Conservation (phyloP, 306 rosid genomes). For the Cicer chorassanicum region DNA sequence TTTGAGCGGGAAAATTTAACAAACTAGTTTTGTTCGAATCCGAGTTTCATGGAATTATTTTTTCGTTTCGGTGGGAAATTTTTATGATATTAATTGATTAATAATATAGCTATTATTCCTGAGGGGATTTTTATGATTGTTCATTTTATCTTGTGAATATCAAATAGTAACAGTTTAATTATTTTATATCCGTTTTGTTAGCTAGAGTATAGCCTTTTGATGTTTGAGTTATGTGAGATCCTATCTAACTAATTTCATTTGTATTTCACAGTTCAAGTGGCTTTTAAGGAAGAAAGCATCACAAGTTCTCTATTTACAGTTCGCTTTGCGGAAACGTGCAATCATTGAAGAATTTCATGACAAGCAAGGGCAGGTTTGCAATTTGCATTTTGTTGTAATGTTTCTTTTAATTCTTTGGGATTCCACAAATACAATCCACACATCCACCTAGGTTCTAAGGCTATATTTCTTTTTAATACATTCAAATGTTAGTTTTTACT, state of each 20-base stretch:
- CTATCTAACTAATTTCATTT: constrained; percentile 38
- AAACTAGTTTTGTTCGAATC: not conserved
- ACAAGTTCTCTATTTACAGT: constrained; percentile 87
- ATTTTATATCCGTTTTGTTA: constrained; percentile 4
- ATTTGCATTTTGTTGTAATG: constrained; percentile 14
- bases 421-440: not conserved
- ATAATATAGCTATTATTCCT: not conserved
- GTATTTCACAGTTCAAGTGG: constrained; percentile 81
- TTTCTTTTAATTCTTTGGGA: constrained; percentile 18
- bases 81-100: not conserved
- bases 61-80: not conserved
- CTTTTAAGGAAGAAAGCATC: constrained; percentile 82
- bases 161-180: not conserved
- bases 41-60: constrained; percentile 27
- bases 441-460: constrained; percentile 21
- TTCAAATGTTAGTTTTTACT: too few species aligned
- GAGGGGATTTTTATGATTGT: not conserved
- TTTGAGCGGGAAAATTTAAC: constrained; percentile 15
- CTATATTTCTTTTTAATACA: not conserved
- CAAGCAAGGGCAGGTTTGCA: constrained; percentile 90
- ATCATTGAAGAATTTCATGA: constrained; percentile 78
- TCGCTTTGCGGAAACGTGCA: constrained; percentile 84
- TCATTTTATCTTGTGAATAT: constrained; percentile 15
- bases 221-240: constrained; percentile 23
- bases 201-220: not conserved